These are phyloP conservation scores for Thalassiosira mediterranea DNA, from an alignment of 352 stramenopile species.

Conservation along the genomic window DNA sequence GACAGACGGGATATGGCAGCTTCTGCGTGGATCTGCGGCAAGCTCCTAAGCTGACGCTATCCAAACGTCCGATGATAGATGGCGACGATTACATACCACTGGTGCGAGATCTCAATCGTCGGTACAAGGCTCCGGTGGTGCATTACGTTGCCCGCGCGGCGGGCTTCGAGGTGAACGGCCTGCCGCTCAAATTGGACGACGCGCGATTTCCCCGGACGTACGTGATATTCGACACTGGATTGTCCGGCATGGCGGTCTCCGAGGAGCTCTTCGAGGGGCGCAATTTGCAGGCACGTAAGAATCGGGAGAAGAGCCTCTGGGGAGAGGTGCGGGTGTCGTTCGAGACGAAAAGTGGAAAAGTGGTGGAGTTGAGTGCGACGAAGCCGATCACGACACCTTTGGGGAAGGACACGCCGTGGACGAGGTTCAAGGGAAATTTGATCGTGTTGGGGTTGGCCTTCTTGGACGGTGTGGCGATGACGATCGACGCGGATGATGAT, in stretches of 20 bases:
- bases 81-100: slow-evolving; percentile 58
- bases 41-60: slow-evolving; percentile 29
- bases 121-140: slow-evolving; percentile 55
- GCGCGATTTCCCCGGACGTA: slow-evolving; percentile 44
- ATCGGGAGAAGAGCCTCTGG: slow-evolving; percentile 54
- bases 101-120: slow-evolving; percentile 43
- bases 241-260: slow-evolving; percentile 64
- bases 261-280: slow-evolving; percentile 62
- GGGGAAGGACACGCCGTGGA: slow-evolving; percentile 54
- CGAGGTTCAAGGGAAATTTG: slow-evolving; percentile 57
- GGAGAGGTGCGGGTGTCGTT: slow-evolving; percentile 55
- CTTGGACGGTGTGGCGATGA: slow-evolving; percentile 48
- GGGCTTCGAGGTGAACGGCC: slow-evolving; percentile 54
- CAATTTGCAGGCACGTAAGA: slow-evolving; percentile 51
- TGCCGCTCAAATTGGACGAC: slow-evolving; percentile 32
- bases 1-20: slow-evolving; percentile 51
- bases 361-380: slow-evolving; percentile 28
- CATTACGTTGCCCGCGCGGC: slow-evolving; percentile 54
- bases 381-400: slow-evolving; percentile 66
- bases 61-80: slow-evolving; percentile 41
- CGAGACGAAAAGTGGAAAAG: slow-evolving; percentile 27
- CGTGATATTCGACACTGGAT: slow-evolving; percentile 72
- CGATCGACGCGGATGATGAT: slow-evolving; percentile 62
- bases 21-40: slow-evolving; percentile 53
- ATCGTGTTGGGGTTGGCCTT: slow-evolving; percentile 68